Percentiles rank a stretch among this genome's conserved stretches.
phyloP scores from a whole-genome alignment of 1,139 yeast genomes.

The Candida sanyaensis region DNA sequence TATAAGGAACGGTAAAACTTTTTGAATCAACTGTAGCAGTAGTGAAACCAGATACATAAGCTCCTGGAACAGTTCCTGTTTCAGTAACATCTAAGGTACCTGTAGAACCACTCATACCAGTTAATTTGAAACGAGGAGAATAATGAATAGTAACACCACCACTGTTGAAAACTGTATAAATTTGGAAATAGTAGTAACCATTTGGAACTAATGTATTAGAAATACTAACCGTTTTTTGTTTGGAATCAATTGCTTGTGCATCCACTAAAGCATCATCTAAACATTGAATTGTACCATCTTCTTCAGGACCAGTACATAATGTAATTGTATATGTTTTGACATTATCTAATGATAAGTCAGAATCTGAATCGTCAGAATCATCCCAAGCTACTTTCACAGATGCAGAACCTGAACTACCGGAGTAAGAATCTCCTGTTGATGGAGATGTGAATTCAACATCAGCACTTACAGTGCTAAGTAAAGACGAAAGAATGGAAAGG shows the following conservation, averaged over 20 bases:
- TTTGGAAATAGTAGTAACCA: constrained; percentile 74
- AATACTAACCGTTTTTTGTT: constrained; percentile 43
- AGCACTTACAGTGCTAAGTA: constrained; percentile 24
- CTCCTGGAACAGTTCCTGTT: constrained; percentile 31
- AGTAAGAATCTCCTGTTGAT: constrained; percentile 43
- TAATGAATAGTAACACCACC: constrained; percentile 64
- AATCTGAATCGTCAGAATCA: constrained; percentile 43
- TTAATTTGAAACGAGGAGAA: constrained; percentile 62
- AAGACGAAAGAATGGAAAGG: constrained; percentile 6
- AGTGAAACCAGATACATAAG: constrained; percentile 29
- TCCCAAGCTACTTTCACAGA: constrained; percentile 59
- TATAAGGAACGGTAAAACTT: constrained; percentile 58
- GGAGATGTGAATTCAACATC: constrained; percentile 65
- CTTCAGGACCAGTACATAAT: constrained; percentile 62
- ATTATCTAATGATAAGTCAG: constrained; percentile 38
- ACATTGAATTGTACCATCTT: constrained; percentile 49
- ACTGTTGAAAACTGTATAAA: constrained; percentile 51
- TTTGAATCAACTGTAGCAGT: constrained; percentile 27
- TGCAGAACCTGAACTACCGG: constrained; percentile 52
- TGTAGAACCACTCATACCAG: constrained; percentile 69
- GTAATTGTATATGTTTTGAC: constrained; percentile 51
- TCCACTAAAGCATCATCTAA: constrained; percentile 29
- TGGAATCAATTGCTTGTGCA: constrained; percentile 20
- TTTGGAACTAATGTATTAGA: constrained; percentile 47
- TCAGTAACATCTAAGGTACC: constrained; percentile 29